Conservation (phyloP, 83 land plant genomes). For the Isoetes engelmannii region DNA sequence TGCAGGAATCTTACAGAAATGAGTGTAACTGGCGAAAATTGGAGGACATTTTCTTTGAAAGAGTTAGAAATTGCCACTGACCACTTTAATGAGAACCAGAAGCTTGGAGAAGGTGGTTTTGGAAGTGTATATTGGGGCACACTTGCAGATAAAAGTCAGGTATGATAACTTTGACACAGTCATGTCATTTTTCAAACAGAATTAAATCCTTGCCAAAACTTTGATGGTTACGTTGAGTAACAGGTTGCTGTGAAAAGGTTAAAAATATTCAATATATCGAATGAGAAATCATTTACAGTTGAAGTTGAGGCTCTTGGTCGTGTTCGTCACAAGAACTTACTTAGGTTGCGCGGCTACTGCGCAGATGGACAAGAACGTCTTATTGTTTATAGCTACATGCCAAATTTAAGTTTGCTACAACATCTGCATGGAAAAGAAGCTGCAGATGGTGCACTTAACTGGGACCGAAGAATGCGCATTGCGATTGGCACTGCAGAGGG, state of each 20-base stretch:
- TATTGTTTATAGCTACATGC: constrained; percentile 58
- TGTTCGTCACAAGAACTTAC: constrained; percentile 50
- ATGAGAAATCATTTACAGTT: constrained; percentile 62
- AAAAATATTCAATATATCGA: constrained; percentile 35
- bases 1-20: too few relatives aligned
- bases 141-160: too few relatives aligned
- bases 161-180: too few relatives aligned
- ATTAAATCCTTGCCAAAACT: too few relatives aligned
- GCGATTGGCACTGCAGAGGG: constrained; percentile 55
- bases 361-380: constrained; percentile 41
- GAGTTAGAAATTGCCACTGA: too few relatives aligned
- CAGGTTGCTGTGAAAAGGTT: constrained; percentile 57
- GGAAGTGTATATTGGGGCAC: too few relatives aligned
- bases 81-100: too few relatives aligned
- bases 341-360: constrained; percentile 47
- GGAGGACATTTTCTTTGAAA: too few relatives aligned
- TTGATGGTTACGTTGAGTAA: too few relatives aligned
- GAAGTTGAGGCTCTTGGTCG: constrained; percentile 57
- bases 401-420: constrained; percentile 44
- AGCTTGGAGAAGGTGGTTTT: too few relatives aligned
- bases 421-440: constrained; percentile 51
- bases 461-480: constrained; percentile 40
- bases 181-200: too few relatives aligned
- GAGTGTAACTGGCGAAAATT: too few relatives aligned
- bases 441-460: constrained; percentile 31